phyloP scores from a whole-genome alignment of 2,329 filamentous ascomycete genomes.

The Aspergillus fumigatus region DNA sequence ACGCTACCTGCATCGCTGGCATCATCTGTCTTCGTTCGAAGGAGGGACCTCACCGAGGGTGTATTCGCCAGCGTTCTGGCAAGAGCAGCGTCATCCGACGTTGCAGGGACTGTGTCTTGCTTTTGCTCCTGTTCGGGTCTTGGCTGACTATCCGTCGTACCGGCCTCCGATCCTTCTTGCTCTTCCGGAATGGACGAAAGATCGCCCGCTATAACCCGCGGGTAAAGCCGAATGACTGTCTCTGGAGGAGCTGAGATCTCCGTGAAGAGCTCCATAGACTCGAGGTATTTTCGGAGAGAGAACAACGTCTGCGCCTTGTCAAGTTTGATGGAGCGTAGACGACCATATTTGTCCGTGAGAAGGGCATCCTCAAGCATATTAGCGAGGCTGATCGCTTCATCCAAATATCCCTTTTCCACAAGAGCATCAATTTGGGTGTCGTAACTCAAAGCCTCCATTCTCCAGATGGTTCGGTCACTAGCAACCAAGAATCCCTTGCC shows the following conservation, averaged over 20 bases:
- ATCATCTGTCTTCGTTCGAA: slow-evolving; percentile 34
- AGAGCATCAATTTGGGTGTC: slow-evolving; percentile 83
- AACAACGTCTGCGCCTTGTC: slow-evolving; percentile 86
- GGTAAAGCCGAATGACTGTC: slow-evolving; percentile 79
- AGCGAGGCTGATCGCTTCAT: slow-evolving; percentile 88
- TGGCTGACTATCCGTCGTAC: slow-evolving; percentile 16
- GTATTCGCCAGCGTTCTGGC: slow-evolving; percentile 27
- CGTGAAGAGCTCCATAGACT: slow-evolving; percentile 85
- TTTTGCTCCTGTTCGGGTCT: slow-evolving; percentile 26
- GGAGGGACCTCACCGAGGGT: slow-evolving; percentile 36
- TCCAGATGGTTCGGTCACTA: slow-evolving; percentile 89
- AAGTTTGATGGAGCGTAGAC: slow-evolving; percentile 82
- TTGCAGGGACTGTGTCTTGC: slow-evolving; percentile 19
- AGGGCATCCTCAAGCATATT: slow-evolving; percentile 89
- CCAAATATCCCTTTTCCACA: slow-evolving; percentile 66
- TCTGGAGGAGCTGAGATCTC: slow-evolving; percentile 87
- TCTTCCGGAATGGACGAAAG: slow-evolving; percentile 60
- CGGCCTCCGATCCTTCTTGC: slow-evolving; percentile 32
- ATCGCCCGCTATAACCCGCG: slow-evolving; percentile 75
- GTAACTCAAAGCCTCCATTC: slow-evolving; percentile 91
- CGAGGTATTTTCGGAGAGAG: slow-evolving; percentile 72
- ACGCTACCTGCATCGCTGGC: slow-evolving; percentile 38
- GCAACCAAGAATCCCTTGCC: slow-evolving; percentile 93
- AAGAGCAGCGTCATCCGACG: slow-evolving; percentile 21
- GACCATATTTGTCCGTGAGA: slow-evolving; percentile 73